These are phyloP conservation scores for Albizia julibrissin DNA, from an alignment of 306 rosid species.

Conservation along the genomic window DNA sequence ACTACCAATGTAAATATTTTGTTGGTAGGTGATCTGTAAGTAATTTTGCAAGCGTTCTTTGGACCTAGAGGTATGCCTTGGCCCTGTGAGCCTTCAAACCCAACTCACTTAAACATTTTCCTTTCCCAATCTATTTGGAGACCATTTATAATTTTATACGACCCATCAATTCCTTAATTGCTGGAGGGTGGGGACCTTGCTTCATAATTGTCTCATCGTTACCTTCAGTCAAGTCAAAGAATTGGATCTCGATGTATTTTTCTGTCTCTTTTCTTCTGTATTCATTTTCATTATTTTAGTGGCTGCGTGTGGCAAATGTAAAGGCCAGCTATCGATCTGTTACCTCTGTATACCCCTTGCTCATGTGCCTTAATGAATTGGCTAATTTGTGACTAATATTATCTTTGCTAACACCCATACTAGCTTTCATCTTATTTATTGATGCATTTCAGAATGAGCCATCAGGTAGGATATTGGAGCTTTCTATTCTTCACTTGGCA, in stretches of 20 bases:
- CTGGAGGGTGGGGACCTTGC: background rate
- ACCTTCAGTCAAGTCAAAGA: slow-evolving; percentile 3
- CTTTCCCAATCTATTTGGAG: background rate
- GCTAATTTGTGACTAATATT: slow-evolving; percentile 19
- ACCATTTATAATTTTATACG: background rate
- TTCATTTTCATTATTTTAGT: background rate
- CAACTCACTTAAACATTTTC: no score
- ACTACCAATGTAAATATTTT: no score
- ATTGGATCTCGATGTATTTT: background rate
- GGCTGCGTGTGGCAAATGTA: slow-evolving; percentile 21
- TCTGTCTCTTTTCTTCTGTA: background rate
- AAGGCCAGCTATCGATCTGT: slow-evolving; percentile 20
- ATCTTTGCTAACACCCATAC: slow-evolving; percentile 24
- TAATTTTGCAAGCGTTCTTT: no score
- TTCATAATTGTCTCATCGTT: background rate
- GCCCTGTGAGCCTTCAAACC: no score
- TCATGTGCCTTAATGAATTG: background rate
- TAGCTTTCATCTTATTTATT: slow-evolving; percentile 22
- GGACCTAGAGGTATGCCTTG: no score
- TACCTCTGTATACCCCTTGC: slow-evolving; percentile 18
- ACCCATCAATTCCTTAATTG: background rate
- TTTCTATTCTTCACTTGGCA: slow-evolving; percentile 92
- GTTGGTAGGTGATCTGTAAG: no score
- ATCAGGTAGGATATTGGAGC: slow-evolving; percentile 83
- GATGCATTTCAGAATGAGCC: slow-evolving; percentile 63